These are phyloP conservation scores for Trametes cingulata DNA, from an alignment of 768 basidiomycete genomes.

Conservation along the genomic window DNA sequence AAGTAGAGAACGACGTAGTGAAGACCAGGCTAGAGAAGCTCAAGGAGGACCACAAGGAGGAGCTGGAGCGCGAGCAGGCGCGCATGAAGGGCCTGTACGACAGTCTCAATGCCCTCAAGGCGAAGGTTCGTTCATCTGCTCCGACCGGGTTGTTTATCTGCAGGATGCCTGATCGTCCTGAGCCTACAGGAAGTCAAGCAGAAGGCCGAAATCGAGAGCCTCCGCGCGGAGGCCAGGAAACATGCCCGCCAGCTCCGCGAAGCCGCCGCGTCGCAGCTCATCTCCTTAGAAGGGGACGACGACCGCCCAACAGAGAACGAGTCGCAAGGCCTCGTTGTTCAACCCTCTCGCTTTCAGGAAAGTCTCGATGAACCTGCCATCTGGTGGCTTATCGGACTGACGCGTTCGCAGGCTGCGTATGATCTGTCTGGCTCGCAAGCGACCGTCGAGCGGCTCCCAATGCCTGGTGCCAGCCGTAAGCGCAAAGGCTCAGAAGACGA, in stretches of 20 bases:
- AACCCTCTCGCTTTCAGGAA: not conserved
- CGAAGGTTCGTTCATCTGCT: not conserved
- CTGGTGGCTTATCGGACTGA: not conserved
- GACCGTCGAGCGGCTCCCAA: not conserved
- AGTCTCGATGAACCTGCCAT: not conserved
- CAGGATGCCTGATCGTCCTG: too few species aligned
- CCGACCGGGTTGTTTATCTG: too few species aligned
- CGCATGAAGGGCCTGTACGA: not conserved
- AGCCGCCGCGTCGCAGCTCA: not conserved
- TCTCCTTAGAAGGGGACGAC: not conserved
- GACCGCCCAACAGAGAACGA: not conserved
- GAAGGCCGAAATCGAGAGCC: conserved; percentile 4
- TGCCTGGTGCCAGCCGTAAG: not conserved
- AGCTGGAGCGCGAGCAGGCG: not conserved
- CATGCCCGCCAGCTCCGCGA: not conserved
- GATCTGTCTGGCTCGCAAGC: conserved; percentile 1
- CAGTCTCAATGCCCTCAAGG: not conserved
- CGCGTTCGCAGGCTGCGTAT: not conserved
- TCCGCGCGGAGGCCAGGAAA: not conserved
- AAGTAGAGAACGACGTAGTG: not conserved
- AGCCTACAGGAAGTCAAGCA: conserved; percentile 6
- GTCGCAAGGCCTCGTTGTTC: not conserved
- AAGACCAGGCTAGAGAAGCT: not conserved
- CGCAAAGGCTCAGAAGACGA: conserved; percentile 9
- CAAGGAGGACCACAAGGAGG: not conserved